A percentile compares a stretch with the other conserved stretches of the same genome.
Evolutionary conservation across 768 basidiomycete species (phyloP).

Genomic region (Floccularia luteovirens): DNA sequence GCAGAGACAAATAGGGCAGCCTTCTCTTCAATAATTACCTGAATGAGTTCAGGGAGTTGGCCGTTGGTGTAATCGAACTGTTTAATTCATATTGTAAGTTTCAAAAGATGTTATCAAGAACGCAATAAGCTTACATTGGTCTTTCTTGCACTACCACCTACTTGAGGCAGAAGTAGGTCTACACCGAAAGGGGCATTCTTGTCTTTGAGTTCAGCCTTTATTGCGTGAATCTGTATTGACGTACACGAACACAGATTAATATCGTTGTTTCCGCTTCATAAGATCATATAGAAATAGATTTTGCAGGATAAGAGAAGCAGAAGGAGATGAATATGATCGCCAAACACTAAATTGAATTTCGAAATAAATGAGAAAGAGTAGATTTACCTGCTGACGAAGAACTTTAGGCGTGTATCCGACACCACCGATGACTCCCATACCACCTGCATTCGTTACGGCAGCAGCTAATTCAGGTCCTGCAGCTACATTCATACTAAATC

Average conservation of each 20-base stretch:
- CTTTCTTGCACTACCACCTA: constrained; percentile 83
- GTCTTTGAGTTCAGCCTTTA: constrained; percentile 69
- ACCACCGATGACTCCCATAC: constrained; percentile 89
- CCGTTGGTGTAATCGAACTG: constrained; percentile 83
- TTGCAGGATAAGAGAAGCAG: background rate
- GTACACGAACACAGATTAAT: constrained; percentile 5
- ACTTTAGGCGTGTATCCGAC: constrained; percentile 81
- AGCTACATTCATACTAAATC: constrained; percentile 36
- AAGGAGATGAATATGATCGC: constrained; percentile 2
- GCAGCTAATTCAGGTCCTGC: constrained; percentile 79
- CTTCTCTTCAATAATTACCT: constrained; percentile 91
- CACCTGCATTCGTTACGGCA: constrained; percentile 91
- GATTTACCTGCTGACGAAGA: constrained; percentile 63
- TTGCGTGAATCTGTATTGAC: constrained; percentile 48
- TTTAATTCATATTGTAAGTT: background rate
- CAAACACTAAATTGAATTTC: too few relatives aligned
- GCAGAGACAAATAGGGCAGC: constrained; percentile 86
- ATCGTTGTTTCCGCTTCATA: background rate
- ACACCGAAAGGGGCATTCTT: constrained; percentile 85
- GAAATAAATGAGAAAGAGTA: too few relatives aligned
- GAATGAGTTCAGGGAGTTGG: constrained; percentile 71
- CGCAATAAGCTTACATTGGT: constrained; percentile 56
- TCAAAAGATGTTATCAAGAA: background rate
- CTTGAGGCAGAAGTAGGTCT: constrained; percentile 81
- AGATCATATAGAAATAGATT: background rate